Percentiles rank a stretch among this genome's conserved stretches.
Conservation (phyloP, 169 alveolate species). For the Cytauxzoon felis region DNA sequence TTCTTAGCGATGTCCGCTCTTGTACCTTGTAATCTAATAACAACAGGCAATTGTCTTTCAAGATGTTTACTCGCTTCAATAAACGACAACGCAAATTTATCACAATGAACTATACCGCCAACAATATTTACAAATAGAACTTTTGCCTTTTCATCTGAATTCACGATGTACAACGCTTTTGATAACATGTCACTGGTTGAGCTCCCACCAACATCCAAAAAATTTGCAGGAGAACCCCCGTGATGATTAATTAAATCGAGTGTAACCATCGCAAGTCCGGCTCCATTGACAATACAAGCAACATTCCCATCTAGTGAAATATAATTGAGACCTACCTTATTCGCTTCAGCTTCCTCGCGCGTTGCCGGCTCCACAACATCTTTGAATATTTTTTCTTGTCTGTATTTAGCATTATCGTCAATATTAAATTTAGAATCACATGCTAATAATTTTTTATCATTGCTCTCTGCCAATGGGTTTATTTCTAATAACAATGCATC, state of each 20-base stretch:
- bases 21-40: conserved; percentile 91
- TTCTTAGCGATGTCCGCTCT: conserved; percentile 85
- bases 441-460: conserved; percentile 82
- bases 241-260: conserved; percentile 81
- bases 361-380: conserved; percentile 76
- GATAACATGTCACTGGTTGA: conserved; percentile 87
- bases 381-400: conserved; percentile 84
- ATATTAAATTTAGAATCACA: conserved; percentile 92
- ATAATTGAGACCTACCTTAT: conserved; percentile 84
- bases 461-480: conserved; percentile 89
- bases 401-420: conserved; percentile 93
- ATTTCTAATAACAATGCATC: conserved; percentile 92
- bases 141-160: conserved; percentile 83
- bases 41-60: conserved; percentile 84
- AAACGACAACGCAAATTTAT: conserved; percentile 84
- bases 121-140: conserved; percentile 90
- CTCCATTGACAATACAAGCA: conserved; percentile 96
- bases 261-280: conserved; percentile 99
- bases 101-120: conserved; percentile 95
- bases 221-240: conserved; percentile 94
- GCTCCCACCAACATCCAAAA: conserved; percentile 96
- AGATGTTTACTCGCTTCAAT: conserved; percentile 81
- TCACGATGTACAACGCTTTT: conserved; percentile 86
- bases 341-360: conserved; percentile 87
- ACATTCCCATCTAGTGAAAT: conserved; percentile 89